A percentile compares a stretch with the other conserved stretches of the same genome.
These are phyloP conservation scores for Teratosphaeria viscida DNA, from an alignment of 2,329 filamentous ascomycete genomes.

Conservation along the genomic window DNA sequence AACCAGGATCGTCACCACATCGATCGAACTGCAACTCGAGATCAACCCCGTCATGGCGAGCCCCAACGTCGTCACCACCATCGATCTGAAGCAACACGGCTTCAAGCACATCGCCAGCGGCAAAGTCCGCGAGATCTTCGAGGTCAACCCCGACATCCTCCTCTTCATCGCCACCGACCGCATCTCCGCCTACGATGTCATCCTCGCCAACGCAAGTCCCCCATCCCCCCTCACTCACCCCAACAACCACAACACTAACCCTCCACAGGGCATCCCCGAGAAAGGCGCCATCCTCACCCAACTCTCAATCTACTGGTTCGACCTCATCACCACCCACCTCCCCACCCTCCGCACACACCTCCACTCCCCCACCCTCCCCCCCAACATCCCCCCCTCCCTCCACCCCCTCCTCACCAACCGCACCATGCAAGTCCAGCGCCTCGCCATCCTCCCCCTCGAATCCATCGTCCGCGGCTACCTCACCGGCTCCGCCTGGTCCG, in stretches of 20 bases:
- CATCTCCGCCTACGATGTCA: slow-evolving; percentile 90
- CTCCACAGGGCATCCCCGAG: slow-evolving; percentile 46
- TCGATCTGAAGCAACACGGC: slow-evolving; percentile 18
- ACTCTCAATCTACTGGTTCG: slow-evolving; percentile 60
- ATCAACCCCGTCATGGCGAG: not conserved
- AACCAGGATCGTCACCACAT: no score
- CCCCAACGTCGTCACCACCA: slow-evolving; percentile 8
- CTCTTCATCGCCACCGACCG: slow-evolving; percentile 82
- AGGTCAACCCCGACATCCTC: slow-evolving; percentile 57
- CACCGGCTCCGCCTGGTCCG: slow-evolving; percentile 72
- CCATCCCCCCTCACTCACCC: not conserved
- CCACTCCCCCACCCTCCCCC: slow-evolving; percentile 47
- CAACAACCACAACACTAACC: slow-evolving; percentile 20
- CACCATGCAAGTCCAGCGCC: slow-evolving; percentile 65
- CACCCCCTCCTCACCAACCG: slow-evolving; percentile 43
- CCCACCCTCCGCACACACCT: slow-evolving; percentile 55
- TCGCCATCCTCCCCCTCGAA: slow-evolving; percentile 68
- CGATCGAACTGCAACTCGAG: not conserved
- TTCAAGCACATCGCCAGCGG: slow-evolving; percentile 45
- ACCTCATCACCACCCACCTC: slow-evolving; percentile 45
- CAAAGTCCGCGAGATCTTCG: slow-evolving; percentile 77
- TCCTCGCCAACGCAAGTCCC: slow-evolving; percentile 59
- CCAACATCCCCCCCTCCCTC: slow-evolving; percentile 30
- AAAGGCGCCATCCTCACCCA: slow-evolving; percentile 60
- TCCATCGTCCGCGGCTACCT: slow-evolving; percentile 85